Base-by-base conservation (phyloP, 1,284 basidiomycete species). In the Melanopsichium pennsylvanicum region DNA sequence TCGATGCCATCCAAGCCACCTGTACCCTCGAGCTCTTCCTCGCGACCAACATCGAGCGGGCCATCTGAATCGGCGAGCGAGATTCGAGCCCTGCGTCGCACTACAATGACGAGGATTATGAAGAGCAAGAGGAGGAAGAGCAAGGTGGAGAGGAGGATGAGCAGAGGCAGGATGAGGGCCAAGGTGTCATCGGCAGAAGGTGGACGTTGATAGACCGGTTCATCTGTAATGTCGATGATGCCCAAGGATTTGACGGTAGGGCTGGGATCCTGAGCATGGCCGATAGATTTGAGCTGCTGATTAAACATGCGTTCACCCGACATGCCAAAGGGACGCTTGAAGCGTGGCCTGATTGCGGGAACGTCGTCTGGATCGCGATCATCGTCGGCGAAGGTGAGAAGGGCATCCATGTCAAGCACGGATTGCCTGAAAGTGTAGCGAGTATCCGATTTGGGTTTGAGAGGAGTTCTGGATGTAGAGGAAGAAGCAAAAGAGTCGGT, bases 1-100 rank as follows among this genome's bases (percentile, higher is more conserved):
- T 97, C 95, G 29, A 97, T 86, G 48, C 89, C 90, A 39, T 93
- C 91, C 58, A 96, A 89, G 21, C 93, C 93, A 35, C 93, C 93
- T 60, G 95, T 92, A 6, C 89, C 90, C 47, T 93, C 90, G 12
- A 81, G 73, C 47, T 79, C 69, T 58, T 82, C 81, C 71, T 95
- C 92, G 48, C 92, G 86, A 73, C 88, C 90, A 84, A 98, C 88
- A 83, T 98, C 94, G 45, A 95, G 85, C 2, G 96, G 96, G 25
- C 95, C 93, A 76, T 94, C 92, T 66, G 85, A 86, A 84, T 97
- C 95, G 42, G 87, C 86, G 40, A 97, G 86, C 69, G 89, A 80
- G 55, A 76, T 74, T 3, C 72, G 55, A 10, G 72, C 69, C 31
- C 62, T 51, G 25, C 70, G 42, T 23, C 71, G 70, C 12, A 75